phyloP scores from a whole-genome alignment of 768 basidiomycete species.

The Amanita pseudoporphyria region DNA sequence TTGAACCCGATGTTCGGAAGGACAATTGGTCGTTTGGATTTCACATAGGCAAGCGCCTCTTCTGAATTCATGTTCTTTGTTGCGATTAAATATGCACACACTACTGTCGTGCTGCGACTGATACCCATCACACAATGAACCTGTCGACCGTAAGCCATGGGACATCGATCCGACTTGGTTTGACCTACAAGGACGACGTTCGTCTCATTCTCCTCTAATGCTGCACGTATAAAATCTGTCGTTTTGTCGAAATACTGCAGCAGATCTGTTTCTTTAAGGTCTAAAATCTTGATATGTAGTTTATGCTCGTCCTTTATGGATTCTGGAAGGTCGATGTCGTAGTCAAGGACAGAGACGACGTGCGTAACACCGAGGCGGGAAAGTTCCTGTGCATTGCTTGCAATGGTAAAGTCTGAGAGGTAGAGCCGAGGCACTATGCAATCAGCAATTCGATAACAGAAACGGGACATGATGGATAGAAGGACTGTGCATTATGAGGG shows the following conservation, averaged over 20 bases:
- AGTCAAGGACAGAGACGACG: constrained; percentile 56
- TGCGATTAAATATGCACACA: constrained; percentile 62
- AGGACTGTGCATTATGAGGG: too few species aligned
- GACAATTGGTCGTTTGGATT: constrained; percentile 47
- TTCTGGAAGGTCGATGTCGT: constrained; percentile 33
- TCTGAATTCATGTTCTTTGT: constrained; percentile 39
- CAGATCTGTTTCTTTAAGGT: constrained; percentile 32
- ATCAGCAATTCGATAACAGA: too few species aligned
- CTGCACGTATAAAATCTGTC: constrained; percentile 42
- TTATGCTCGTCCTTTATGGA: too few species aligned
- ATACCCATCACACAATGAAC: constrained; percentile 74
- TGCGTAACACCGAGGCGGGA: constrained; percentile 59
- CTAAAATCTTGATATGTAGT: constrained; percentile 44
- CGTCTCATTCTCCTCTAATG: constrained; percentile 30
- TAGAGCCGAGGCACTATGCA: constrained; percentile 42
- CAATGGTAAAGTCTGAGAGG: constrained; percentile 53
- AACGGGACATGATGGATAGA: too few species aligned
- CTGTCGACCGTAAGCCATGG: constrained; percentile 23
- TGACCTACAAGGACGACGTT: constrained; percentile 43
- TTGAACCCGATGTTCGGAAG: constrained; percentile 63
- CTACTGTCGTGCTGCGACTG: constrained; percentile 66
- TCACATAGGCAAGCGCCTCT: constrained; percentile 47
- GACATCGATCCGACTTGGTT: neutral
- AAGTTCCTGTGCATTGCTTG: constrained; percentile 38
- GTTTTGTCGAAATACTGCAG: constrained; percentile 35